Conservation (phyloP, 2,329 filamentous ascomycete species). For the Camptophora hylomeconis region DNA sequence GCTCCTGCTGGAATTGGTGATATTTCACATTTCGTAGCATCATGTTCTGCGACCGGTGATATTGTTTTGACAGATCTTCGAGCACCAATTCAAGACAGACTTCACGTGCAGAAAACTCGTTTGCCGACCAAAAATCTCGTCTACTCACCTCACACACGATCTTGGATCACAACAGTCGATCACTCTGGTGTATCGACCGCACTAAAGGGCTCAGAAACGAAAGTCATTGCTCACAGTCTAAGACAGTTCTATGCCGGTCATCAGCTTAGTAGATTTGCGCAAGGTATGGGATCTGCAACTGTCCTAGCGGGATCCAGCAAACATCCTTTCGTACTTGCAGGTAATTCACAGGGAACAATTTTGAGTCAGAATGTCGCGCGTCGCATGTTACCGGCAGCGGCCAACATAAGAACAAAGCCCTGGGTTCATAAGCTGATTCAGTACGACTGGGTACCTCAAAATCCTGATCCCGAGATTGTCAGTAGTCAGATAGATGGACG, state of each 20-base stretch:
- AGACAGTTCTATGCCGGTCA: conserved; percentile 23
- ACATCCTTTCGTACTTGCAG: conserved; percentile 42
- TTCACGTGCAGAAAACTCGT: conserved; percentile 20
- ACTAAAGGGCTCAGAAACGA: conserved; percentile 7
- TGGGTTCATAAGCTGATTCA: conserved; percentile 45
- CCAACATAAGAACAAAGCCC: conserved; percentile 34
- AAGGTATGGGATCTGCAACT: conserved; percentile 24
- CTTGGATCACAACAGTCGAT: conserved; percentile 27
- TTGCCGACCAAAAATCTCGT: conserved; percentile 34
- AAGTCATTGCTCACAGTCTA: conserved; percentile 11
- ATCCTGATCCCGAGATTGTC: not conserved
- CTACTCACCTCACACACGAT: conserved; percentile 44
- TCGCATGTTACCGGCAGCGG: conserved; percentile 27
- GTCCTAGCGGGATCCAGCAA: conserved; percentile 22
- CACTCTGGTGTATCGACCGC: conserved; percentile 7
- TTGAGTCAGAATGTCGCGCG: conserved; percentile 39
- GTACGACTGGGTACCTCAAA: conserved; percentile 37
- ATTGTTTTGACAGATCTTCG: conserved; percentile 42
- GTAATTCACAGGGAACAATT: conserved; percentile 39
- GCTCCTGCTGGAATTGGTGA: conserved; percentile 39
- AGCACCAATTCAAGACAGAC: conserved; percentile 18
- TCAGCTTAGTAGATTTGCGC: conserved; percentile 33
- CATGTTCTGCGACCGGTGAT: conserved; percentile 42
- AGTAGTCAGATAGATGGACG: conserved; percentile 1
- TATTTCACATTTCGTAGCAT: conserved; percentile 39